phyloP scores from a whole-genome alignment of 2,329 filamentous ascomycete genomes.

The Lachnellula subtilissima region DNA sequence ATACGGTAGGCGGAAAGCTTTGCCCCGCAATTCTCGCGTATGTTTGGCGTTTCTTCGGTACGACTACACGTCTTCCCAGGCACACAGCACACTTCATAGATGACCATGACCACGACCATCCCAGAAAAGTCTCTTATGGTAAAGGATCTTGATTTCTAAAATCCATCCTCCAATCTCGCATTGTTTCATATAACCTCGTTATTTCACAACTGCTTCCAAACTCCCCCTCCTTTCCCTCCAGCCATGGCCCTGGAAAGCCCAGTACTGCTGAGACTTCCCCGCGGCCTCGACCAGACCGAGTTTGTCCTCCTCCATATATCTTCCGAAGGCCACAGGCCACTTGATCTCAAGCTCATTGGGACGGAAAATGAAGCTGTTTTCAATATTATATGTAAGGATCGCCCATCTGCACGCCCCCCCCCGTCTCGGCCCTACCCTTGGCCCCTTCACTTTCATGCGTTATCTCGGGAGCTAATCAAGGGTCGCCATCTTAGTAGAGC shows the following conservation, averaged over 20 bases:
- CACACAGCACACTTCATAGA: too few species aligned
- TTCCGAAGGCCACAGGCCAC: conserved; percentile 42
- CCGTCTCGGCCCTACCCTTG: conserved; percentile 18
- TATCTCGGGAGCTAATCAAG: conserved; percentile 25
- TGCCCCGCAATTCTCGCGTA: background rate
- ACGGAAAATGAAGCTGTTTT: conserved; percentile 47
- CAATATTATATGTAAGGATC: conserved; percentile 24
- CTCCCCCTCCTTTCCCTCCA: background rate
- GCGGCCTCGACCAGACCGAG: conserved; percentile 49
- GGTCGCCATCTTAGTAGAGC: conserved; percentile 44
- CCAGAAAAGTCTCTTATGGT: background rate
- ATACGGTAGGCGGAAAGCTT: background rate
- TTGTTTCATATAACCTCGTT: conserved; percentile 4
- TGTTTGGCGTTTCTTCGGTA: background rate
- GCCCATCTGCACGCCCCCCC: conserved; percentile 17
- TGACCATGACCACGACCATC: background rate
- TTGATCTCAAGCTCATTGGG: conserved; percentile 63
- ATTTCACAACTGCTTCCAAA: background rate
- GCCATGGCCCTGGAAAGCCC: conserved; percentile 17
- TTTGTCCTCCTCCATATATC: conserved; percentile 59
- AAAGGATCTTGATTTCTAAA: background rate
- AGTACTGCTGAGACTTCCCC: conserved; percentile 51
- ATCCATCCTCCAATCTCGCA: conserved; percentile 5
- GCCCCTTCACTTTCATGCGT: conserved; percentile 26
- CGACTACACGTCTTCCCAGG: too few species aligned